These are phyloP conservation scores for Ophiostoma tasmaniense DNA, from an alignment of 2,329 filamentous ascomycete genomes.

Conservation along the genomic window DNA sequence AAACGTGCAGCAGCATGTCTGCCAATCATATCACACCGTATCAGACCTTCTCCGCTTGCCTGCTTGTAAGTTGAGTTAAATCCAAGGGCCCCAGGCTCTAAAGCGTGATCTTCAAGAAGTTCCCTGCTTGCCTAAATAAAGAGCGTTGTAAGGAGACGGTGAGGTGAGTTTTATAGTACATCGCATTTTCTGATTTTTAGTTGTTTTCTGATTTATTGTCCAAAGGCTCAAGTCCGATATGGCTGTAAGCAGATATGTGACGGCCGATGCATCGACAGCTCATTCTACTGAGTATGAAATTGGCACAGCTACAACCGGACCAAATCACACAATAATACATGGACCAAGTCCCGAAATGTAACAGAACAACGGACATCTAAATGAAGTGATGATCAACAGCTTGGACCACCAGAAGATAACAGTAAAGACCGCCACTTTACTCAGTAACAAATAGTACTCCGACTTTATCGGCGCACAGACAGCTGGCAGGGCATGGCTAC, in stretches of 20 bases:
- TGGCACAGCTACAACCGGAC: too few species aligned
- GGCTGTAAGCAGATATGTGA: too few species aligned
- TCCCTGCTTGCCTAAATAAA: not conserved
- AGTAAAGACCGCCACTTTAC: not conserved
- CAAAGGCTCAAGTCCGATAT: too few species aligned
- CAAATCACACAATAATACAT: too few species aligned
- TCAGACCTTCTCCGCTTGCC: not conserved
- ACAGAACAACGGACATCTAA: not conserved
- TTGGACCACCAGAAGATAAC: not conserved
- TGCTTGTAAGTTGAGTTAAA: conserved; percentile 1
- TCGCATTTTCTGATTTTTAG: too few species aligned
- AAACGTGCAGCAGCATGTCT: not conserved
- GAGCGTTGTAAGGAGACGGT: not conserved
- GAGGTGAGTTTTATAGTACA: too few species aligned
- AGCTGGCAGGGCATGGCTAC: not conserved
- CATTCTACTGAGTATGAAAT: too few species aligned
- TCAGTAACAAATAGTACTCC: not conserved
- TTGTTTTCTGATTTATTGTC: too few species aligned
- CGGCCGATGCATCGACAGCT: too few species aligned
- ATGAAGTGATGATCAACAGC: not conserved
- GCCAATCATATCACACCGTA: conserved; percentile 7
- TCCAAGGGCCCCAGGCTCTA: not conserved
- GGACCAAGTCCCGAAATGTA: too few species aligned
- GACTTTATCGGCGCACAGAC: not conserved
- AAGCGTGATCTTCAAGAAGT: not conserved